phyloP scores from a whole-genome alignment of 306 rosid genomes.

The Herpetospermum pedunculosum region DNA sequence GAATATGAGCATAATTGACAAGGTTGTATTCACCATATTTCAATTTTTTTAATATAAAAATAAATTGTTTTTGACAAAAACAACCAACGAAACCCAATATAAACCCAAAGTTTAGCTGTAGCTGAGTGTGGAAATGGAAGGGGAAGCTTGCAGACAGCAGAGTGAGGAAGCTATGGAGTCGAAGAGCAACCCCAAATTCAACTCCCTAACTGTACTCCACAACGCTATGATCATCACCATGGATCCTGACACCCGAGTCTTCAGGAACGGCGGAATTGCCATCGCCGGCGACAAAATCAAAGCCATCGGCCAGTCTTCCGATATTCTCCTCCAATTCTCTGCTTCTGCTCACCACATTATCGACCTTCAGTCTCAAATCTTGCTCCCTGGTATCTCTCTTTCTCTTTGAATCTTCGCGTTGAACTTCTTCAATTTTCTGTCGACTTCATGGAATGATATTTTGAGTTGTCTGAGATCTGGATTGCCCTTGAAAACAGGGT shows the following conservation, averaged over 20 bases:
- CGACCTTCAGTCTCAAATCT: slow-evolving; percentile 49
- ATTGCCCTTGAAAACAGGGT: slow-evolving; percentile 24
- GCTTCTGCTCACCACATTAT: slow-evolving; percentile 23
- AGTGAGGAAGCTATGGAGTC: not conserved
- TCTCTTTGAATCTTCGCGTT: not conserved
- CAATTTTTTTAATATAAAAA: too few relatives aligned
- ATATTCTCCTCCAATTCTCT: slow-evolving; percentile 35
- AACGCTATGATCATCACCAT: slow-evolving; percentile 51
- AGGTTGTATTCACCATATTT: too few relatives aligned
- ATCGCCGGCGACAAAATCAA: slow-evolving; percentile 33
- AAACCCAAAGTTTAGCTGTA: too few relatives aligned
- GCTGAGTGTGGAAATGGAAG: not conserved
- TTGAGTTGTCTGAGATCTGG: not conserved
- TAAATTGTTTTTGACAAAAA: too few relatives aligned
- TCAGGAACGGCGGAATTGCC: slow-evolving; percentile 50
- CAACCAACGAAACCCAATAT: too few relatives aligned
- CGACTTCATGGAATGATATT: not conserved
- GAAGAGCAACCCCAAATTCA: not conserved
- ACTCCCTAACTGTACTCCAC: slow-evolving; percentile 28
- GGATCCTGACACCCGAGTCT: slow-evolving; percentile 55
- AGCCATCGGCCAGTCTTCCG: slow-evolving; percentile 49
- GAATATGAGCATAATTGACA: too few relatives aligned
- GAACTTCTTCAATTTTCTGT: not conserved
- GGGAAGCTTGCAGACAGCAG: not conserved
- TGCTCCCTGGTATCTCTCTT: slow-evolving; percentile 43